Evolutionary conservation across 345 rosid species (phyloP).

Genomic region (Rhizophora mangle): DNA sequence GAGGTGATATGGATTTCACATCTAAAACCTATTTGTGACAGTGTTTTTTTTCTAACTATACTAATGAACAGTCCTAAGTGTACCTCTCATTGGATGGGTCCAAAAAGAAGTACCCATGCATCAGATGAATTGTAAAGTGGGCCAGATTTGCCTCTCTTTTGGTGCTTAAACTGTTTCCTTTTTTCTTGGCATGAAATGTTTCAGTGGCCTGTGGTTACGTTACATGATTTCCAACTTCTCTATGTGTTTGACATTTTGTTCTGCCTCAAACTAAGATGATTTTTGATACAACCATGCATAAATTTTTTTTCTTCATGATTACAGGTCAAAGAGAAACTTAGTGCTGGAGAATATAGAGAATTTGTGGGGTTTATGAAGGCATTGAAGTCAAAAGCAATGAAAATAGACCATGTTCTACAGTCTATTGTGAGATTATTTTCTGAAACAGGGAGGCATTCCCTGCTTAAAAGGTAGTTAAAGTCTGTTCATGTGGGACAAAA

Average conservation of each 20-base stretch:
- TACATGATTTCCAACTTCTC: neutral
- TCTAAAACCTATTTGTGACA: neutral
- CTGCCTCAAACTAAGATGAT: neutral
- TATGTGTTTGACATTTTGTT: neutral
- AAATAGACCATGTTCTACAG: conserved; percentile 50
- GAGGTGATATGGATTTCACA: conserved; percentile 43
- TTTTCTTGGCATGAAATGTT: too few species aligned
- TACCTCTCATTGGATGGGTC: too few species aligned
- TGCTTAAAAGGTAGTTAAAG: conserved; percentile 57
- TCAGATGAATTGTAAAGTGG: too few species aligned
- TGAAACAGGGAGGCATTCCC: conserved; percentile 60
- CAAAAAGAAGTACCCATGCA: too few species aligned
- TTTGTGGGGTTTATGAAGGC: conserved; percentile 85
- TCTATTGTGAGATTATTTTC: conserved; percentile 64
- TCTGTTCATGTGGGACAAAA: neutral
- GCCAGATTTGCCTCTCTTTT: too few species aligned
- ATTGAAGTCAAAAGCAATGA: conserved; percentile 71
- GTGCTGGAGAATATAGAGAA: conserved; percentile 65
- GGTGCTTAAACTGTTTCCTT: too few species aligned
- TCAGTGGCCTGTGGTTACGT: too few species aligned
- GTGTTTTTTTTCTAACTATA: too few species aligned
- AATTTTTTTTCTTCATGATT: conserved; percentile 1
- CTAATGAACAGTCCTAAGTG: too few species aligned
- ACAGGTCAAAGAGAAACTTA: conserved; percentile 76
- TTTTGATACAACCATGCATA: neutral